These are phyloP conservation scores for Mycena indigotica DNA, from an alignment of 768 basidiomycete species.

Conservation along the genomic window DNA sequence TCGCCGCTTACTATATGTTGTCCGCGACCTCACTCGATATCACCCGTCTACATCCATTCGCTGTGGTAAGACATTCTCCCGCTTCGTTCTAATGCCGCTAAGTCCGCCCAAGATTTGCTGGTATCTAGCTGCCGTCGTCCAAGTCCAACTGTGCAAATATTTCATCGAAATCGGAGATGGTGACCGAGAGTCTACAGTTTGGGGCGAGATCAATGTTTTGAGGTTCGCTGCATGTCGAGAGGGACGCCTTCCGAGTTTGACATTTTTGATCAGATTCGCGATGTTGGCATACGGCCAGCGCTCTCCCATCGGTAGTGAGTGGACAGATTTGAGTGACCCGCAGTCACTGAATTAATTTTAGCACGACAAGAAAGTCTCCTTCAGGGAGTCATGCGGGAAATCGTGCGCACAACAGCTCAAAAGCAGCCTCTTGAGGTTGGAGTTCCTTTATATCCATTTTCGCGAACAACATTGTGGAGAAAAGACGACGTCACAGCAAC, in stretches of 20 bases:
- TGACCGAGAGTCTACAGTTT: slow-evolving; percentile 72
- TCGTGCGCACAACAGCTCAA: slow-evolving; percentile 79
- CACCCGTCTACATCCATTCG: slow-evolving; percentile 78
- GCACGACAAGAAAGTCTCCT: slow-evolving; percentile 82
- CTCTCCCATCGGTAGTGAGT: slow-evolving; percentile 83
- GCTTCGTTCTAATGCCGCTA: slow-evolving; percentile 11
- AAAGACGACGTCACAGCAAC: slow-evolving; percentile 45
- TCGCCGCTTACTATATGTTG: slow-evolving; percentile 74
- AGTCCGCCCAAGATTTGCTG: slow-evolving; percentile 68
- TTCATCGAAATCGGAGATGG: slow-evolving; percentile 81
- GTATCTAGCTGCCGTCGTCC: slow-evolving; percentile 87
- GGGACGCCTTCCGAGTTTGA: neutral
- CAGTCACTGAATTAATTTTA: slow-evolving; percentile 32
- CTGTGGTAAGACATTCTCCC: slow-evolving; percentile 55
- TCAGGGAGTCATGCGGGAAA: slow-evolving; percentile 83
- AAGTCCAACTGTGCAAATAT: slow-evolving; percentile 84
- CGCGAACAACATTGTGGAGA: slow-evolving; percentile 64
- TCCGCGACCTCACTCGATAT: slow-evolving; percentile 84
- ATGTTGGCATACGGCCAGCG: slow-evolving; percentile 81
- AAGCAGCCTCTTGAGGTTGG: slow-evolving; percentile 79
- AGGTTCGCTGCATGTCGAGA: slow-evolving; percentile 47
- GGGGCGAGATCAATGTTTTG: slow-evolving; percentile 86
- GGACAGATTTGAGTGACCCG: neutral
- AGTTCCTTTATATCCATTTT: slow-evolving; percentile 80
- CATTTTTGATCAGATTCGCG: slow-evolving; percentile 58